A percentile compares a stretch with the other conserved stretches of the same genome.
phyloP scores from a whole-genome alignment of 2,329 filamentous ascomycete genomes.

The Alternaria solani region DNA sequence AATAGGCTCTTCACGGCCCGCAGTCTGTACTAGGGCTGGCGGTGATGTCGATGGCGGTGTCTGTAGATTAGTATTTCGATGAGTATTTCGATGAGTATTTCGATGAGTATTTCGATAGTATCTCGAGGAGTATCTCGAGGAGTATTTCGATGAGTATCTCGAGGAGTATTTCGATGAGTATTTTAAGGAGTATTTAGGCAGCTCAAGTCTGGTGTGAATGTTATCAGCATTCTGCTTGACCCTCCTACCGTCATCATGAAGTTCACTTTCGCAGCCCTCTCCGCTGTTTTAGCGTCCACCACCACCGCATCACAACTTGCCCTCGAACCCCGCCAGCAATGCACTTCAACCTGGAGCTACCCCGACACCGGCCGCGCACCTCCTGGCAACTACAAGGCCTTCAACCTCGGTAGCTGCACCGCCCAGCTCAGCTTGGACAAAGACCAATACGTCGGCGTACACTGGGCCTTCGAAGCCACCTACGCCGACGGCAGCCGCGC shows the following conservation, averaged over 20 bases:
- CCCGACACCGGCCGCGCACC: not conserved
- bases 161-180: too few species aligned
- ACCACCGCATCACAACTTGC: not conserved
- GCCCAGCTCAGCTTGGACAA: slow-evolving; percentile 16
- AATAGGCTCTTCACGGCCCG: not conserved
- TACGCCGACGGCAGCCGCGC: slow-evolving; percentile 12
- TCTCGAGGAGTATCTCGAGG: too few species aligned
- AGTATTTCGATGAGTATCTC: not conserved
- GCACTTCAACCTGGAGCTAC: not conserved
- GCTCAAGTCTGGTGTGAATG: not conserved
- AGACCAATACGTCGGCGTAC: slow-evolving; percentile 16
- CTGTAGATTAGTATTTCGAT: not conserved
- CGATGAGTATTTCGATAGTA: too few species aligned
- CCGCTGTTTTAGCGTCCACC: not conserved
- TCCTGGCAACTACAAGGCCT: slow-evolving; percentile 11
- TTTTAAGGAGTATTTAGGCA: not conserved
- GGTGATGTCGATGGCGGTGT: not conserved
- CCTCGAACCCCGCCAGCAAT: not conserved
- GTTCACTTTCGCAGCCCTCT: not conserved
- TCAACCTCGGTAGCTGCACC: slow-evolving; percentile 12
- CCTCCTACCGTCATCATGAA: not conserved
- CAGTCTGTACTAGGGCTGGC: not conserved
- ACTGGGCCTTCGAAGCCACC: slow-evolving; percentile 17
- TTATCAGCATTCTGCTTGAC: not conserved
- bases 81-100: too few species aligned